Evolutionary conservation across 2,329 filamentous ascomycete species (phyloP).

Genomic region (Magnaporthales sp.): DNA sequence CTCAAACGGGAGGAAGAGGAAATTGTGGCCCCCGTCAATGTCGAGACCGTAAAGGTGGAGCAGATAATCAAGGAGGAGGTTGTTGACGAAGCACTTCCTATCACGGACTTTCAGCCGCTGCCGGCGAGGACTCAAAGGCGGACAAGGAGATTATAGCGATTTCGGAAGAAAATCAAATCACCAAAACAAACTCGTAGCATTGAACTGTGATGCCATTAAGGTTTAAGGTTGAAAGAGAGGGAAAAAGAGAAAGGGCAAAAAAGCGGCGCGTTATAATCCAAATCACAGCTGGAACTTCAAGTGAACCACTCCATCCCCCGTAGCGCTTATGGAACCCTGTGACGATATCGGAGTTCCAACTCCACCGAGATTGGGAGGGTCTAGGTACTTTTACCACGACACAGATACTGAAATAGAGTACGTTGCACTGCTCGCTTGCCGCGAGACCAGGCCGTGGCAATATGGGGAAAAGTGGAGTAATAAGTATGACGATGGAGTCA

Average conservation of each 20-base stretch:
- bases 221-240: too few relatives aligned
- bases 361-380: neutral
- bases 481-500: neutral
- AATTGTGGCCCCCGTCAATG: neutral
- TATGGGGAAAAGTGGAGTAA: neutral
- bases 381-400: neutral
- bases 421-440: neutral
- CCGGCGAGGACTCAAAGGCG: neutral
- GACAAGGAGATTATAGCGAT: neutral
- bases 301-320: neutral
- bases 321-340: neutral
- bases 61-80: constrained; percentile 18
- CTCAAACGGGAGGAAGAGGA: constrained; percentile 16
- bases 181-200: neutral
- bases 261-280: neutral
- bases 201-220: neutral
- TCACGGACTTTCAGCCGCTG: constrained; percentile 1
- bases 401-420: neutral
- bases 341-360: neutral
- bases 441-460: neutral
- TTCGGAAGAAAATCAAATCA: neutral
- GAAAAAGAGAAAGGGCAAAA: too few relatives aligned
- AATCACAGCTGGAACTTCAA: neutral
- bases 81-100: neutral
- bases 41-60: constrained; percentile 7